Base-by-base conservation (phyloP, 2,329 filamentous ascomycete genomes). In the Penicillium sp. region DNA sequence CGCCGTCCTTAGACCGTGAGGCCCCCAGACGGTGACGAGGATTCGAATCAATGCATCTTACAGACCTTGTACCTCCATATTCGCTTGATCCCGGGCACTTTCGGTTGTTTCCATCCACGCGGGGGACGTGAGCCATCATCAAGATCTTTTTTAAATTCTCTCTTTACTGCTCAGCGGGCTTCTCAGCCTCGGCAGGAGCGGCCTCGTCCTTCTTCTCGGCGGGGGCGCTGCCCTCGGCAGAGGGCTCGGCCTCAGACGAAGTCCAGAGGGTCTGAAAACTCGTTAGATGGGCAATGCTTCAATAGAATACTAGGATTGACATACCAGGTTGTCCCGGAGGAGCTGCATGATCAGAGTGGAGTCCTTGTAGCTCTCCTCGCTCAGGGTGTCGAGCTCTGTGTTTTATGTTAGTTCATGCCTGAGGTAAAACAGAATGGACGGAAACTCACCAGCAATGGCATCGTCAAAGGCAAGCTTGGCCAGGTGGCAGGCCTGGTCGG, bases 311-410 rank as follows among this genome's bases (percentile, higher is more conserved):
- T n/a, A 11, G 13, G 35, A 8, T 37, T 14, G 35, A 72, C 81
- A 60, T 79, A 94, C 89, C 71, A 96, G 72, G 82, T 96, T 96
- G 79, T 96, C 90, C 71, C 90, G 87, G 70, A 96, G 85, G 55
- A 96, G 86, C 80, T 96, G 90, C 90, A 96, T 96, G 77, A 96
- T 96, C 66, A 96, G 84, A 56, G 90, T 96, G 38, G 89, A 95
- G 79, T 96, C 90, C 84, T 95, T 95, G 87, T 96, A 96, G 82
- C 88, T 94, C 81, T 96, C 90, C 83, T 96, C 90, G 72, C 87
- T 94, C 61, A 96, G 79, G 61, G 90, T 95, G 74, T 96, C 90
- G 61, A 96, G 87, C 80, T 96, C 89, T 89, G 68, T 16, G 42
- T 40, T 35, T 13, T 16, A n/a, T 2, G 44, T 55, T 60, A 61